Conservation (phyloP, 73 alveolate species). For the Stentor roeselii region DNA sequence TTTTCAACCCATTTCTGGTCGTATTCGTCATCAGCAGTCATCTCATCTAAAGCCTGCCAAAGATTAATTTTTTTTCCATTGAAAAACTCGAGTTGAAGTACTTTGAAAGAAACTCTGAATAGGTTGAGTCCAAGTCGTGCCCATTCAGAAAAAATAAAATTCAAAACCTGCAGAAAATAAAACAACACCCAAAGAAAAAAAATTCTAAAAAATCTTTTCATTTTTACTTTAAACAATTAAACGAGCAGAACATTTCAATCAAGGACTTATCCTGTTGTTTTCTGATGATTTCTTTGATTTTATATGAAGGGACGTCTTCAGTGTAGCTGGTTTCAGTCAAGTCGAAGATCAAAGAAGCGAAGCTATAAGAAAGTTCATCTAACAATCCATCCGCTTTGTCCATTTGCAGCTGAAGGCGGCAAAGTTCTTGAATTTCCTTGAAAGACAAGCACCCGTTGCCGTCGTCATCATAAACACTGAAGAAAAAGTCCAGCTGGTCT, state of each 20-base stretch:
- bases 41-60: too few species aligned
- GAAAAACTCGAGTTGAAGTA: too few species aligned
- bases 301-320: not conserved
- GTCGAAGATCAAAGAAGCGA: not conserved
- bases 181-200: too few species aligned
- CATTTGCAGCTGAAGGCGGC: conserved; percentile 2
- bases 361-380: not conserved
- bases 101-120: too few species aligned
- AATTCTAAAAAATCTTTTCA: too few species aligned
- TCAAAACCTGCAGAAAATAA: too few species aligned
- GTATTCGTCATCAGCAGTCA: too few species aligned
- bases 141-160: too few species aligned
- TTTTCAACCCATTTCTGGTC: too few species aligned
- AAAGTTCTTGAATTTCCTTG: not conserved
- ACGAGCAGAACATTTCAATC: not conserved
- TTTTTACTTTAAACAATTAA: not conserved
- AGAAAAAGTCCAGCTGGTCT: conserved; percentile 11
- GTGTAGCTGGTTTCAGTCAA: not conserved
- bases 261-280: not conserved
- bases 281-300: not conserved
- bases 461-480: not conserved
- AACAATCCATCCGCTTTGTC: not conserved
- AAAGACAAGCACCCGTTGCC: not conserved
- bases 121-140: too few species aligned
- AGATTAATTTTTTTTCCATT: too few species aligned